Conservation (phyloP, 257 asterid species). For the Solanum habrochaites region DNA sequence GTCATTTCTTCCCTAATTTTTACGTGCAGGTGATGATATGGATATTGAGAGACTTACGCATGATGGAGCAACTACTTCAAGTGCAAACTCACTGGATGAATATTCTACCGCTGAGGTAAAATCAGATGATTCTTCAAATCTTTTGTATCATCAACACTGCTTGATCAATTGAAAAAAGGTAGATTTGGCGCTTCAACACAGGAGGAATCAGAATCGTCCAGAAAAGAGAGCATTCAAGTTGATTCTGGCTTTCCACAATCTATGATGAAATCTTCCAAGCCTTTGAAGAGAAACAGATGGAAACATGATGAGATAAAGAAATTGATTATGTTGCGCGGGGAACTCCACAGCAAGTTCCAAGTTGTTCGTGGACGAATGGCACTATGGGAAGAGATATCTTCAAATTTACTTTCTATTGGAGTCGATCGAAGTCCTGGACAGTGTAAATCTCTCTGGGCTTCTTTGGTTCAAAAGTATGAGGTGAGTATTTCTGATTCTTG, state of each 20-base stretch:
- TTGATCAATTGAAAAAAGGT: conserved; percentile 5
- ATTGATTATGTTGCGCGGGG: conserved; percentile 71
- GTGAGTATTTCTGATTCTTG: conserved; percentile 22
- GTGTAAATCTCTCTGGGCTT: conserved; percentile 95
- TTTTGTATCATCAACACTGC: conserved; percentile 19
- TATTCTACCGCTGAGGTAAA: conserved; percentile 10
- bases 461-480: conserved; percentile 91
- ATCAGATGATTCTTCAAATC: conserved; percentile 45
- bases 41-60: conserved; percentile 17
- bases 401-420: conserved; percentile 50
- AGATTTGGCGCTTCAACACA: conserved; percentile 19
- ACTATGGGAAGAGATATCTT: conserved; percentile 96
- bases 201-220: conserved; percentile 13
- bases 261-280: conserved; percentile 33
- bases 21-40: conserved; percentile 25
- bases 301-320: conserved; percentile 76
- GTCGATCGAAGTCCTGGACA: conserved; percentile 70
- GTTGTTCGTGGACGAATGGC: conserved; percentile 89
- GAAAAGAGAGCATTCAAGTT: conserved; percentile 26
- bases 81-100: conserved; percentile 16
- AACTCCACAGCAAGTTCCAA: conserved; percentile 78
- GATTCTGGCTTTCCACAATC: conserved; percentile 29
- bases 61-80: conserved; percentile 27
- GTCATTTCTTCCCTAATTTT: background rate
- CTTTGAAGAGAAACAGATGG: conserved; percentile 76